Percentiles rank a stretch among this genome's conserved stretches.
Conservation (phyloP, 441 rosid genomes). For the Raphanus hybrid region DNA sequence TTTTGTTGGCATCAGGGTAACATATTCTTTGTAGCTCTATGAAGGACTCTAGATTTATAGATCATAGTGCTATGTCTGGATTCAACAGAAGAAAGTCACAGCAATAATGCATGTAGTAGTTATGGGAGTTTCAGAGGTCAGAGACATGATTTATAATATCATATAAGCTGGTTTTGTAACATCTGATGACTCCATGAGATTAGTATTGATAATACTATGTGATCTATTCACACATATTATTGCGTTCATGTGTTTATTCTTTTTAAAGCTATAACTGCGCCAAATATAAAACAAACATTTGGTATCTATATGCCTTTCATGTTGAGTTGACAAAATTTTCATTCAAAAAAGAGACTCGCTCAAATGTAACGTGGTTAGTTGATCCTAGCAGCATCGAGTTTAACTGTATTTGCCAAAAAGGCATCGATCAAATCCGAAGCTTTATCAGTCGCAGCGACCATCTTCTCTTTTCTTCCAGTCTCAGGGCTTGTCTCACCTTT, state of each 20-base stretch:
- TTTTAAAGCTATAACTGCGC: neutral
- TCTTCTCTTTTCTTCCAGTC: conserved; percentile 35
- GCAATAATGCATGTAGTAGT: conserved; percentile 39
- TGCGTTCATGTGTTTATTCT: neutral
- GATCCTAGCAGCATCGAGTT: neutral
- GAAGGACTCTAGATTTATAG: conserved; percentile 13
- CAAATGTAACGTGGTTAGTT: neutral
- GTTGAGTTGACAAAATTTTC: neutral
- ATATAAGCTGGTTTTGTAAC: too few species aligned
- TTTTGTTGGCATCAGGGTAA: neutral
- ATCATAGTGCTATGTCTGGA: conserved; percentile 9
- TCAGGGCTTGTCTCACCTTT: conserved; percentile 8
- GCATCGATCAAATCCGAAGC: conserved; percentile 42
- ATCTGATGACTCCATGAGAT: neutral
- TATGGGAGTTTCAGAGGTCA: neutral
- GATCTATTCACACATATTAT: neutral
- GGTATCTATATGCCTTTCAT: neutral
- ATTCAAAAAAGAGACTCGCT: neutral
- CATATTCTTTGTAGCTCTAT: conserved; percentile 24
- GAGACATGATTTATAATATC: too few species aligned
- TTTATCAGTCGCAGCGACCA: conserved; percentile 13
- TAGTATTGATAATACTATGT: neutral
- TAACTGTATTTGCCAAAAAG: conserved; percentile 35
- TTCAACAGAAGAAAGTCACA: conserved; percentile 33
- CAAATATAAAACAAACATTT: neutral